Percentiles rank a stretch among this genome's conserved stretches.
phyloP scores from a whole-genome alignment of 805 yeast genomes.

The Lipomyces yamanashiensis region DNA sequence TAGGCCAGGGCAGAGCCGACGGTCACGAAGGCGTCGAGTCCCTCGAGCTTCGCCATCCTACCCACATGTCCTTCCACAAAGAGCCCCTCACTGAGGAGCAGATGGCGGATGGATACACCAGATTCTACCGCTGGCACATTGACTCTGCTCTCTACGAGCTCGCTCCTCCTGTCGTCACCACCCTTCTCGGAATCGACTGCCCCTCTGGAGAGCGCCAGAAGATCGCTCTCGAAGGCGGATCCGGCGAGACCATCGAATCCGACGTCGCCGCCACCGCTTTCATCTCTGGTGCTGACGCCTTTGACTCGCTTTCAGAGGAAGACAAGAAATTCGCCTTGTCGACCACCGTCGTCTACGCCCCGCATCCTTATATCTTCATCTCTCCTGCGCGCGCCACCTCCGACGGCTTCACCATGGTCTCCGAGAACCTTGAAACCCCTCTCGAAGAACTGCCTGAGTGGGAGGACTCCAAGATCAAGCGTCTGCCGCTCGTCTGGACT shows the following conservation, averaged over 20 bases:
- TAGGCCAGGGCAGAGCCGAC: constrained; percentile 73
- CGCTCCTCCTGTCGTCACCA: constrained; percentile 85
- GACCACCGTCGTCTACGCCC: constrained; percentile 86
- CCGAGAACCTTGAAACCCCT: constrained; percentile 73
- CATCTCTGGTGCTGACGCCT: constrained; percentile 82
- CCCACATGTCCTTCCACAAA: constrained; percentile 81
- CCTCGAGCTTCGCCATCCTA: constrained; percentile 75
- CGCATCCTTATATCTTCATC: constrained; percentile 88
- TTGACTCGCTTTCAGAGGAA: constrained; percentile 64
- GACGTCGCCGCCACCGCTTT: constrained; percentile 90
- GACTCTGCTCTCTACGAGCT: constrained; percentile 86
- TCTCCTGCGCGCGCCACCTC: constrained; percentile 79
- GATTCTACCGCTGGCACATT: constrained; percentile 93
- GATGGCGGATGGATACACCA: constrained; percentile 64
- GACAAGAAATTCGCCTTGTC: constrained; percentile 75
- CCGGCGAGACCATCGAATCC: constrained; percentile 65
- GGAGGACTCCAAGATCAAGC: constrained; percentile 79
- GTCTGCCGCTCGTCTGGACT: constrained; percentile 87
- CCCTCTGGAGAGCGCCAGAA: constrained; percentile 61
- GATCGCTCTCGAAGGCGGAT: constrained; percentile 64
- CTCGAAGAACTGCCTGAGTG: constrained; percentile 77
- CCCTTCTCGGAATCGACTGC: constrained; percentile 79
- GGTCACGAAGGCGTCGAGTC: constrained; percentile 63
- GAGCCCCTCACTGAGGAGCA: constrained; percentile 65
- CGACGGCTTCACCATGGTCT: constrained; percentile 84